Conservation (phyloP, 2,329 filamentous ascomycete genomes). For the Xylariaceae sp. region DNA sequence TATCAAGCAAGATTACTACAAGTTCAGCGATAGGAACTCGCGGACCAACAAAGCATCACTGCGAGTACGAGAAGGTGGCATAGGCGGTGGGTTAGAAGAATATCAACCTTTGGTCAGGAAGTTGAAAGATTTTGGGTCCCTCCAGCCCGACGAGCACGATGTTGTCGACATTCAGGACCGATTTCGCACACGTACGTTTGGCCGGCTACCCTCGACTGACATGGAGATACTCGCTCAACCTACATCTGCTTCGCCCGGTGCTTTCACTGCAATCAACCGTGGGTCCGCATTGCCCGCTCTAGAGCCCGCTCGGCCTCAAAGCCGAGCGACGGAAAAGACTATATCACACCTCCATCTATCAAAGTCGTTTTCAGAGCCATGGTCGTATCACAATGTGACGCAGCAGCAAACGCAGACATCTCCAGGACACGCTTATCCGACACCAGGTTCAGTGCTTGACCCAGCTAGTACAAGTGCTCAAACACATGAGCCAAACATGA, state of each 20-base stretch:
- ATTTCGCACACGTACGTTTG: slow-evolving; percentile 31
- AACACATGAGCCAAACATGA: slow-evolving; percentile 8
- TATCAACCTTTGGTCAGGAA: slow-evolving; percentile 43
- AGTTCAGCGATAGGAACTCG: slow-evolving; percentile 28
- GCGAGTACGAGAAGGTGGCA: slow-evolving; percentile 41
- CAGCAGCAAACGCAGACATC: slow-evolving; percentile 7
- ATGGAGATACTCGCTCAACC: slow-evolving; percentile 22
- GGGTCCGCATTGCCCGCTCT: slow-evolving; percentile 15
- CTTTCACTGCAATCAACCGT: slow-evolving; percentile 42
- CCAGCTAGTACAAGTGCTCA: slow-evolving; percentile 11
- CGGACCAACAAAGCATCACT: slow-evolving; percentile 31
- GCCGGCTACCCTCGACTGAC: slow-evolving; percentile 29
- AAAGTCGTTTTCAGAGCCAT: slow-evolving; percentile 20
- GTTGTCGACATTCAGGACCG: slow-evolving; percentile 27
- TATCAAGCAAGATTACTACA: slow-evolving; percentile 48
- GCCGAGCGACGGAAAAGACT: background rate
- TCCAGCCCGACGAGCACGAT: slow-evolving; percentile 35
- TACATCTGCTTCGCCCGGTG: slow-evolving; percentile 32
- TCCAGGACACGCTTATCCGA: slow-evolving; percentile 16
- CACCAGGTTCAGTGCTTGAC: slow-evolving; percentile 18
- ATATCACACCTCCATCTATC: slow-evolving; percentile 11
- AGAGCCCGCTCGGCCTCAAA: slow-evolving; percentile 14
- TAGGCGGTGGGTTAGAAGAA: slow-evolving; percentile 54
- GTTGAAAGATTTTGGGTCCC: slow-evolving; percentile 44
- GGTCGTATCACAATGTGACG: slow-evolving; percentile 18